Percentiles rank a stretch among this genome's conserved stretches.
phyloP scores from a whole-genome alignment of 2,329 filamentous ascomycete genomes.

The Plenodomus tracheiphilus region DNA sequence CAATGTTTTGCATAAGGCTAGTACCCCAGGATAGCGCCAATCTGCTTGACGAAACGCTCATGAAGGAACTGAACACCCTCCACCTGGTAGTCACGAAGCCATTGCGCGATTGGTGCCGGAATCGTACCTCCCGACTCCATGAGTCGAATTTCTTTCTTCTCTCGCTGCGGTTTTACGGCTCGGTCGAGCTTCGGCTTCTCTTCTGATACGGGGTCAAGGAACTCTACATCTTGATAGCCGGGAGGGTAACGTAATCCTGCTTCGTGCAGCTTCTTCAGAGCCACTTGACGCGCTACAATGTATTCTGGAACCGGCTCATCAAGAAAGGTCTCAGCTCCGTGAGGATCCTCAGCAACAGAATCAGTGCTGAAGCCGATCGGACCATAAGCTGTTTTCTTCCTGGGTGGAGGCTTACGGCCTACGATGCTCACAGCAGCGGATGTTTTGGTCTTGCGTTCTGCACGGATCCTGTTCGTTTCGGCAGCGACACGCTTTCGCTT shows the following conservation, averaged over 20 bases:
- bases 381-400: constrained; percentile 13
- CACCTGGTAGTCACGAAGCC: constrained; percentile 89
- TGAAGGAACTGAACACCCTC: constrained; percentile 85
- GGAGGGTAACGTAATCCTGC: constrained; percentile 77
- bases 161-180: constrained; percentile 64
- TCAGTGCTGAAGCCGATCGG: constrained; percentile 24
- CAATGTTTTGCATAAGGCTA: neutral
- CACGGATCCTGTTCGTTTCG: constrained; percentile 54
- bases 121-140: constrained; percentile 78
- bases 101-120: constrained; percentile 86
- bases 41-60: constrained; percentile 85
- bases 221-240: constrained; percentile 72
- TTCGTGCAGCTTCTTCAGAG: constrained; percentile 70
- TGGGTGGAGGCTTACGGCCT: constrained; percentile 34
- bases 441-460: constrained; percentile 52
- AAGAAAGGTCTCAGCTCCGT: constrained; percentile 59
- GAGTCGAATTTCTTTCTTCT: constrained; percentile 75
- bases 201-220: constrained; percentile 70
- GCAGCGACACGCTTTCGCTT: constrained; percentile 58
- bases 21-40: constrained; percentile 75
- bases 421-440: constrained; percentile 49
- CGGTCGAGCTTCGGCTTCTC: constrained; percentile 71
- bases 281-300: constrained; percentile 66
- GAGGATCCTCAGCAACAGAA: constrained; percentile 40
- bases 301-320: constrained; percentile 76